phyloP scores from a whole-genome alignment of 1,284 basidiomycete genomes.

The Fomitopsis betulina region DNA sequence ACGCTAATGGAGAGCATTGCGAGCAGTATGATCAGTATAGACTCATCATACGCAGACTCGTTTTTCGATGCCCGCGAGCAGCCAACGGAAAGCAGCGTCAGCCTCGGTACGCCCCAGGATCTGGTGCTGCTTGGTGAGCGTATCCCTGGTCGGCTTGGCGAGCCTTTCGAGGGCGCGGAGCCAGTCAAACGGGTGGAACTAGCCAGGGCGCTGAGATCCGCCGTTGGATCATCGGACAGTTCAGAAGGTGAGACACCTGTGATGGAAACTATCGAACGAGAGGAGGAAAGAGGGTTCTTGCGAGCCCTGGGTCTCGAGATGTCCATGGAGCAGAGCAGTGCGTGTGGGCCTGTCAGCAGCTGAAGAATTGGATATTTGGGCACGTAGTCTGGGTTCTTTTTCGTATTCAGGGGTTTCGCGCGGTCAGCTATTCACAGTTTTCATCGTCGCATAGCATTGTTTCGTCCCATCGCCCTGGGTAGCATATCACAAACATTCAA shows the following conservation, averaged over 20 bases:
- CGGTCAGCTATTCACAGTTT: background rate
- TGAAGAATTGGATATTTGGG: background rate
- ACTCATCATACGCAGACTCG: background rate
- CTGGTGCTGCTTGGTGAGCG: background rate
- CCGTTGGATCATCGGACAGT: slow-evolving; percentile 12
- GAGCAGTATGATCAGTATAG: background rate
- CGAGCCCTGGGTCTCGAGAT: slow-evolving; percentile 25
- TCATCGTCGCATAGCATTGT: background rate
- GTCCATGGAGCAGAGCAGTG: slow-evolving; percentile 5
- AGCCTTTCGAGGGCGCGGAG: background rate
- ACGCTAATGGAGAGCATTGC: background rate
- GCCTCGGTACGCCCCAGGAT: background rate
- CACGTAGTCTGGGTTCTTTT: too few species aligned
- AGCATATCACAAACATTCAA: background rate
- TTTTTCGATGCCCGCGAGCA: background rate
- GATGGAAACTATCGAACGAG: slow-evolving; percentile 12
- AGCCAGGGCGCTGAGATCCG: background rate
- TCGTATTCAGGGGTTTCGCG: background rate
- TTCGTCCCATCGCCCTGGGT: background rate
- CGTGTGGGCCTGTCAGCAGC: background rate
- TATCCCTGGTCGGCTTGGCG: background rate
- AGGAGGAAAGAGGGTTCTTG: slow-evolving; percentile 24
- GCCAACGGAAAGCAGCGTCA: background rate
- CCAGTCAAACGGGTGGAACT: slow-evolving; percentile 12
- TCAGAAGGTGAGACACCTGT: slow-evolving; percentile 10